Percentiles rank a stretch among this genome's conserved stretches.
phyloP scores from a whole-genome alignment of 2,329 filamentous ascomycete species.

The Pseudocercospora eumusae region DNA sequence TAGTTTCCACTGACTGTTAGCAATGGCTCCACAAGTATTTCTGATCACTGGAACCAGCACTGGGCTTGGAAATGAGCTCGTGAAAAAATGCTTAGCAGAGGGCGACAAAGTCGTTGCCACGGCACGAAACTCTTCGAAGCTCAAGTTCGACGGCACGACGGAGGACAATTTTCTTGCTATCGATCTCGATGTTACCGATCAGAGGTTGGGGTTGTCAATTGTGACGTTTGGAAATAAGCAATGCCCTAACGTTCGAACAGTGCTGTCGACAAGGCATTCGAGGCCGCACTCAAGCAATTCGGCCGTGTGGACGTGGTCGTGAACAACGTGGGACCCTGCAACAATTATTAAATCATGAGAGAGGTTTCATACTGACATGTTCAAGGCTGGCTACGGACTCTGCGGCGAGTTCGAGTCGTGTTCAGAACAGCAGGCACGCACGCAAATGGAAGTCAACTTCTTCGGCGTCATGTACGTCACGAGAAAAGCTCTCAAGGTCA shows the following conservation, averaged over 20 bases:
- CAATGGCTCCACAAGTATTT: constrained; percentile 50
- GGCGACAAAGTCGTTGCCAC: constrained; percentile 51
- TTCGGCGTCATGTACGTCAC: constrained; percentile 60
- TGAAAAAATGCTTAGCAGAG: constrained; percentile 46
- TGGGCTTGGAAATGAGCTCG: constrained; percentile 50
- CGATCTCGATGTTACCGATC: constrained; percentile 56
- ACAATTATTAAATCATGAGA: background rate
- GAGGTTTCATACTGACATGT: background rate
- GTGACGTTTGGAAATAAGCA: constrained; percentile 42
- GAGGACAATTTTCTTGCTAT: constrained; percentile 53
- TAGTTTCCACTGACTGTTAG: background rate
- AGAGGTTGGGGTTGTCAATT: constrained; percentile 48
- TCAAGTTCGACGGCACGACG: constrained; percentile 43
- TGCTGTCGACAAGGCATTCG: constrained; percentile 50
- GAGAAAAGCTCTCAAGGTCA: constrained; percentile 46
- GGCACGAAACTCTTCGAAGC: constrained; percentile 49
- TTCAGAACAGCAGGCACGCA: constrained; percentile 51
- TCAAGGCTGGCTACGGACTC: constrained; percentile 63
- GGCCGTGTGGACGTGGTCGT: constrained; percentile 58
- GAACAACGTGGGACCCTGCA: constrained; percentile 10
- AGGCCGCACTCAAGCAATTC: constrained; percentile 52
- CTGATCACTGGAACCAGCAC: constrained; percentile 52
- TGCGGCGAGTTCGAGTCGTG: constrained; percentile 56
- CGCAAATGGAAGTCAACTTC: constrained; percentile 62
- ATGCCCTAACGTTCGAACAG: constrained; percentile 26